A percentile compares a stretch with the other conserved stretches of the same genome.
These are phyloP conservation scores for Escallonia rubra DNA, from an alignment of 129 eudicot species.

Conservation along the genomic window DNA sequence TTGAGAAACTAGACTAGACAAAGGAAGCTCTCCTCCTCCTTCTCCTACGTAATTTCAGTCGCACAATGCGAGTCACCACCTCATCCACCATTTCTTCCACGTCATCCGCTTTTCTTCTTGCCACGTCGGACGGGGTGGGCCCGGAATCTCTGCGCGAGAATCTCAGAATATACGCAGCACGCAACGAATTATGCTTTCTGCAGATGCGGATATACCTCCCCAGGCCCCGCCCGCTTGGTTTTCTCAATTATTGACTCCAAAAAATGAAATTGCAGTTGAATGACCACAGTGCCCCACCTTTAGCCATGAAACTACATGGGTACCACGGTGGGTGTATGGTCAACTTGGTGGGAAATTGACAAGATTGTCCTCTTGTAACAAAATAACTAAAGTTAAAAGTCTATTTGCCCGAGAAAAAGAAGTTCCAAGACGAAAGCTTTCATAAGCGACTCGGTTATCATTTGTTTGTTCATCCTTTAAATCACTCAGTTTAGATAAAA, in stretches of 20 bases:
- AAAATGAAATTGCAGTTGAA: not conserved
- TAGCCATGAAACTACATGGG: not conserved
- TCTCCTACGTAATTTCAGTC: no score
- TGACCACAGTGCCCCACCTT: not conserved
- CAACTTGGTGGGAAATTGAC: not conserved
- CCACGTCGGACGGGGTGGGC: not conserved
- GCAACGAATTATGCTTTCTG: conserved; percentile 11
- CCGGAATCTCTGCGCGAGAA: not conserved
- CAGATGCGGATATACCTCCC: conserved; percentile 17
- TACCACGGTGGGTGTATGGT: not conserved
- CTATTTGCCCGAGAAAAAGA: no score
- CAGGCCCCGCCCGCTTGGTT: not conserved
- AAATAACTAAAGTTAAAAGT: no score
- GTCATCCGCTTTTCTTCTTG: not conserved
- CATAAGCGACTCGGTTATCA: no score
- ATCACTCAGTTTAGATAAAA: no score
- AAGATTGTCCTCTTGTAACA: no score
- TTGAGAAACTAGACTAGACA: no score
- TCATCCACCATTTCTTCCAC: not conserved
- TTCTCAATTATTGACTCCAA: not conserved
- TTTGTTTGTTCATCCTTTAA: no score
- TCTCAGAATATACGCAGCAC: conserved; percentile 7
- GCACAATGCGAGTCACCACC: not conserved
- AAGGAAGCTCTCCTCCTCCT: no score
- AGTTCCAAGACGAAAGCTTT: no score